Conservation (phyloP, 2,329 filamentous ascomycete genomes). For the Whalleya microplaca region DNA sequence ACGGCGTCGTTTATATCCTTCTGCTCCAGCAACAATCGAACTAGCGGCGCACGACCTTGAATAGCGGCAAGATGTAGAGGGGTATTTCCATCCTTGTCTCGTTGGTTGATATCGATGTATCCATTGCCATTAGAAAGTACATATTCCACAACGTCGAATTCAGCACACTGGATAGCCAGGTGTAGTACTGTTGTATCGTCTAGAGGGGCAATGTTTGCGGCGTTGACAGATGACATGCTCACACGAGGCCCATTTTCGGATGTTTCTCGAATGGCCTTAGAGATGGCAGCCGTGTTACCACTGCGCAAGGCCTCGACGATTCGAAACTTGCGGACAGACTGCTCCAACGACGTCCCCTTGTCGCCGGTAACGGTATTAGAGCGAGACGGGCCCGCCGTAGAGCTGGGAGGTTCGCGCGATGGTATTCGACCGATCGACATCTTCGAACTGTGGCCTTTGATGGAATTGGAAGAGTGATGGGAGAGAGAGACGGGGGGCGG, state of each 20-base stretch:
- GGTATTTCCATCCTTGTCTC: constrained; percentile 93
- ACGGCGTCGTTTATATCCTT: constrained; percentile 86
- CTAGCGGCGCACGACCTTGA: constrained; percentile 78
- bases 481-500: constrained; percentile 41
- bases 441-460: constrained; percentile 50
- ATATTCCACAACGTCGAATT: constrained; percentile 89
- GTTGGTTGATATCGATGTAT: constrained; percentile 80
- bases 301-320: constrained; percentile 90
- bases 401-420: constrained; percentile 35
- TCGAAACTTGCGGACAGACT: constrained; percentile 92
- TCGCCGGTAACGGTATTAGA: constrained; percentile 35
- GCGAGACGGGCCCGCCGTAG: constrained; percentile 19
- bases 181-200: constrained; percentile 92
- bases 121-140: constrained; percentile 76
- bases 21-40: constrained; percentile 82
- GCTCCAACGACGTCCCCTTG: constrained; percentile 71
- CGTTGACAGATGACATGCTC: constrained; percentile 60
- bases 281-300: constrained; percentile 89
- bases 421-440: constrained; percentile 52
- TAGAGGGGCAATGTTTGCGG: constrained; percentile 49
- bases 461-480: constrained; percentile 39
- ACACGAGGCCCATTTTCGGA: constrained; percentile 54
- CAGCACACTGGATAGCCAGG: constrained; percentile 93
- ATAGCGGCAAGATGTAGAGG: constrained; percentile 85
- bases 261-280: constrained; percentile 77